phyloP scores from a whole-genome alignment of 305 asterid species.

The Fraxinus velutina region DNA sequence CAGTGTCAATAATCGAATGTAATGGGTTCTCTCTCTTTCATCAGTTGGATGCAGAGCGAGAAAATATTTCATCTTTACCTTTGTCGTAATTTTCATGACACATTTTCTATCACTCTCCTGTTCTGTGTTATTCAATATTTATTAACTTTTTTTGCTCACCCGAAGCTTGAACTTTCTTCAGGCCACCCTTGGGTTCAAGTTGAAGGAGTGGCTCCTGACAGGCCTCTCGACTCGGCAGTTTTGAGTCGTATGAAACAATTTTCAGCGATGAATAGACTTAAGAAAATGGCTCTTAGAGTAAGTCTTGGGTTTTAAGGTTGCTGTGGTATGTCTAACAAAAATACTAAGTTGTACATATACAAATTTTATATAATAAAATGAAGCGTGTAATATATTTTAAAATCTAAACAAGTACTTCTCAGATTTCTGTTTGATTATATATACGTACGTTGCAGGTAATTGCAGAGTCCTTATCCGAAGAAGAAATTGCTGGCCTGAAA shows the following conservation, averaged over 20 bases:
- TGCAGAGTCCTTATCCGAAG: conserved; percentile 70
- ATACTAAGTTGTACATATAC: not conserved
- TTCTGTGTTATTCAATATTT: not conserved
- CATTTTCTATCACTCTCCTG: not conserved
- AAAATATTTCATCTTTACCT: not conserved
- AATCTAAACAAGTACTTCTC: conserved; percentile 1
- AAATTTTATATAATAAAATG: not conserved
- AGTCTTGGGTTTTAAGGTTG: conserved; percentile 19
- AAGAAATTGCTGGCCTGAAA: conserved; percentile 68
- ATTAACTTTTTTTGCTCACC: conserved; percentile 15
- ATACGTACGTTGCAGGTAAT: conserved; percentile 46
- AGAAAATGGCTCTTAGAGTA: conserved; percentile 80
- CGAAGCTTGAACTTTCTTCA: conserved; percentile 24
- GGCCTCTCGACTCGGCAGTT: conserved; percentile 72
- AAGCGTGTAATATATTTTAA: not conserved
- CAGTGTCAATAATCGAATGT: not conserved
- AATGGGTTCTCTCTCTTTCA: not conserved
- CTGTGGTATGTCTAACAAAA: not conserved
- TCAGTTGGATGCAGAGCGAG: not conserved
- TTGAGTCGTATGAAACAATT: conserved; percentile 72
- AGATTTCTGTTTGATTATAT: not conserved
- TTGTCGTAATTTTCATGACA: not conserved
- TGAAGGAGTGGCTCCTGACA: conserved; percentile 76
- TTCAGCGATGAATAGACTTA: conserved; percentile 74
- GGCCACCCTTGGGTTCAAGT: conserved; percentile 87